Conservation (phyloP, 1,284 basidiomycete species). For the Paramarasmius palmivorus region DNA sequence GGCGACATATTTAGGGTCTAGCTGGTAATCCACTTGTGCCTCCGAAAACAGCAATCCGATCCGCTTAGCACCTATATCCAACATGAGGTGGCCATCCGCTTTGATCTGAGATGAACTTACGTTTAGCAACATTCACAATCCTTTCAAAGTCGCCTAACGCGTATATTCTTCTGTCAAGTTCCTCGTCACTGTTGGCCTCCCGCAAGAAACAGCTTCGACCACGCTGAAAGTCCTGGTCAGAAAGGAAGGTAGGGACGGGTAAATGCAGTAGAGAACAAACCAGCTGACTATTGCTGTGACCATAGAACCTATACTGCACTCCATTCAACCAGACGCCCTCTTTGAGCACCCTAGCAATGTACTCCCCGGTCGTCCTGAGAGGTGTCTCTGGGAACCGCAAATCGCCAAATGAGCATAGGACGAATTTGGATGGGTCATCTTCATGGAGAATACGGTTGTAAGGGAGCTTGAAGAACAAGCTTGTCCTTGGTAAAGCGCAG, state of each 20-base stretch:
- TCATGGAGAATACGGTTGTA: slow-evolving; percentile 56
- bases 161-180: slow-evolving; percentile 58
- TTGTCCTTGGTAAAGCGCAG: slow-evolving; percentile 49
- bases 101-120: slow-evolving; percentile 31
- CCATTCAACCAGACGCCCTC: slow-evolving; percentile 57
- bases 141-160: slow-evolving; percentile 53
- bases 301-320: slow-evolving; percentile 64
- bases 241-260: slow-evolving; percentile 3
- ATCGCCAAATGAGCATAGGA: slow-evolving; percentile 52
- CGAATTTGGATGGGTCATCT: slow-evolving; percentile 56
- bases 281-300: slow-evolving; percentile 68
- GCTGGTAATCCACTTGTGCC: slow-evolving; percentile 55
- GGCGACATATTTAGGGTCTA: slow-evolving; percentile 46
- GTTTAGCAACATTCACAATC: slow-evolving; percentile 65
- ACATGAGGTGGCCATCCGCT: slow-evolving; percentile 4
- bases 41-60: slow-evolving; percentile 67
- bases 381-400: slow-evolving; percentile 52
- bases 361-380: slow-evolving; percentile 49
- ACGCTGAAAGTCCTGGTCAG: slow-evolving; percentile 35
- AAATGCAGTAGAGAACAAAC: slow-evolving; percentile 30
- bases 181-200: slow-evolving; percentile 49
- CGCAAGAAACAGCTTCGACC: slow-evolving; percentile 63
- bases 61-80: slow-evolving; percentile 54
- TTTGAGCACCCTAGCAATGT: slow-evolving; percentile 54
- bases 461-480: slow-evolving; percentile 54